Base-by-base conservation (phyloP, 208 protist species). In the Leishmania aethiopica region DNA sequence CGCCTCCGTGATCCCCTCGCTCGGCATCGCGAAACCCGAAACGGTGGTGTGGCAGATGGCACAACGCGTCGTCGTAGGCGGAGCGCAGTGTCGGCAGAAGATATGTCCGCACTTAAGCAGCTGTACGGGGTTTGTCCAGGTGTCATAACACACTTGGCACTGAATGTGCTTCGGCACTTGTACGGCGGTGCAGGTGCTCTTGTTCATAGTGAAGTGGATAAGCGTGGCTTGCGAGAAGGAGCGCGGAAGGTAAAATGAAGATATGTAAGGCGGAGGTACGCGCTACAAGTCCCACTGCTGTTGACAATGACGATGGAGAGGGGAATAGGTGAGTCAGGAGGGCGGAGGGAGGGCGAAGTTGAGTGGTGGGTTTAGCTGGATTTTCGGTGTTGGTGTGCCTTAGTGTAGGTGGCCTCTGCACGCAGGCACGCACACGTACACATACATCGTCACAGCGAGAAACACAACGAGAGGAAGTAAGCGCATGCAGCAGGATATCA, bases 111-210 rank as follows among this genome's bases (percentile, higher is more conserved):
- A 96, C 37, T 82, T 84, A 67, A 91, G 84, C 67, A 96, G 76
- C 80, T 96, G 90, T 11, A 90, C 86, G 0, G 93, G 93, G 42
- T 90, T 76, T 40, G 87, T 90, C 84, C 88, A 94, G 8, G 93
- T 86, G 78, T 96, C 93, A 45, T 91, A 88, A 77, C 93, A 96
- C 42, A 96, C 82, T 76, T 92, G 83, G 80, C 93, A 96, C 74
- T 90, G 88, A 32, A 96, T 82, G 64, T 82, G 72, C 28, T 83
- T 67, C 4, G 87, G 85, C 35, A 89, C 77, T 57, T 89, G 81
- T 32, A 93, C 69, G 17, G 90, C 91, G 28, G 82, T 92, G 76
- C 93, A 96, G 15, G 82, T 77, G 74, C 87, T 91, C 60, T 80
- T 89, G 81, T 76, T 84, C 88, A 93, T 93, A n/a, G 28, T 32